These are phyloP conservation scores for Sphaerobolus stellatus DNA, from an alignment of 1,284 basidiomycete genomes.

Conservation along the genomic window DNA sequence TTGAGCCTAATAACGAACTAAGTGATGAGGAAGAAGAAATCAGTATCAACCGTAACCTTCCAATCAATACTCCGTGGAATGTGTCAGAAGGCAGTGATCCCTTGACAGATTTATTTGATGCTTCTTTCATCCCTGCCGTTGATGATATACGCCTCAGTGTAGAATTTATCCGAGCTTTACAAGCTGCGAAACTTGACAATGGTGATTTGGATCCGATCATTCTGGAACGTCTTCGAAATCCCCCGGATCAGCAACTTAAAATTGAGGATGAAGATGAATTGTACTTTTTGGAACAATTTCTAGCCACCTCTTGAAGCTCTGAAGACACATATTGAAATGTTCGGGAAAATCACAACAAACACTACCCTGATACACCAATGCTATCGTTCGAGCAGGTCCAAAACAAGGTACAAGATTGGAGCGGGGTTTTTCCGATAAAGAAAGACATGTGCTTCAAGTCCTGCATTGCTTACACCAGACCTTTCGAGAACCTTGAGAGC, in stretches of 20 bases:
- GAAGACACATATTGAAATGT: not conserved
- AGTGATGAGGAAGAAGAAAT: too few relatives aligned
- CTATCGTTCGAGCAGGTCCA: slow-evolving; percentile 25
- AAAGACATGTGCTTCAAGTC: slow-evolving; percentile 33
- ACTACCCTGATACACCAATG: slow-evolving; percentile 22
- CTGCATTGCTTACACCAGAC: slow-evolving; percentile 29
- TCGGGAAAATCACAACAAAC: slow-evolving; percentile 17
- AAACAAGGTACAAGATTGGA: slow-evolving; percentile 19
- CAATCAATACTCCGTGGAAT: too few relatives aligned
- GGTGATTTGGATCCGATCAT: too few relatives aligned
- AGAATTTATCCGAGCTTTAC: not conserved
- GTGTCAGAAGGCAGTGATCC: too few relatives aligned
- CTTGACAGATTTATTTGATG: too few relatives aligned
- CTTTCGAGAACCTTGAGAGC: slow-evolving; percentile 17
- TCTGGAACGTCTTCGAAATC: not conserved
- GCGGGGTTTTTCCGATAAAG: slow-evolving; percentile 22
- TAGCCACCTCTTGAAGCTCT: not conserved
- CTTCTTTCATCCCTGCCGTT: too few relatives aligned
- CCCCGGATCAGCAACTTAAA: not conserved
- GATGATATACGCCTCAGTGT: too few relatives aligned
- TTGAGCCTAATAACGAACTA: too few relatives aligned
- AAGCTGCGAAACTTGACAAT: not conserved
- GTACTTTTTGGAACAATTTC: not conserved
- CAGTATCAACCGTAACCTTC: too few relatives aligned
- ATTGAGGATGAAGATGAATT: not conserved